phyloP scores from a whole-genome alignment of 108 stramenopile genomes.

The Skeletonema costatum region DNA sequence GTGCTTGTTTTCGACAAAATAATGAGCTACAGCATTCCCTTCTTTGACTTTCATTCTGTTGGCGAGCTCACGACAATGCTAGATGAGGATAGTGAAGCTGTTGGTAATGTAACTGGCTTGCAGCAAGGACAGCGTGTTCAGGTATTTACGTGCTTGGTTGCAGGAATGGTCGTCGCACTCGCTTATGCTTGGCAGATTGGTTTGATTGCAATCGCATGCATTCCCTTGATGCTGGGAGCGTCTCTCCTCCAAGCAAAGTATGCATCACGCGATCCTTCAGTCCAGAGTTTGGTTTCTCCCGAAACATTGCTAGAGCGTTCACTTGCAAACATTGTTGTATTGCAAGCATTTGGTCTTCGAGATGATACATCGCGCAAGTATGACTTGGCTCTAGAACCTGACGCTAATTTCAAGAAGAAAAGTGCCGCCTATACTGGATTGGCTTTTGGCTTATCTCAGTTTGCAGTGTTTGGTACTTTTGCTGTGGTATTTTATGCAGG shows the following conservation, averaged over 20 bases:
- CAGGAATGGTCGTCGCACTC: constrained; percentile 32
- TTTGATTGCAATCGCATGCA: constrained; percentile 39
- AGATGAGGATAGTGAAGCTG: constrained; percentile 30
- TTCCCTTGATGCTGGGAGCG: constrained; percentile 35
- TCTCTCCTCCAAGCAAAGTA: constrained; percentile 18
- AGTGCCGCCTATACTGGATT: constrained; percentile 37
- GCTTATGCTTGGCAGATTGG: constrained; percentile 35
- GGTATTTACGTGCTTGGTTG: constrained; percentile 21
- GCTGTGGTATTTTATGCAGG: constrained; percentile 46
- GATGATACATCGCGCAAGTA: constrained; percentile 39
- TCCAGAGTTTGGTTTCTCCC: not conserved
- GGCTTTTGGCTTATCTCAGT: constrained; percentile 39
- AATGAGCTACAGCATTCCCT: constrained; percentile 32
- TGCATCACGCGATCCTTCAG: constrained; percentile 1
- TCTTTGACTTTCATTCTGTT: constrained; percentile 32
- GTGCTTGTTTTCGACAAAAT: constrained; percentile 35
- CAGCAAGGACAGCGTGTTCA: constrained; percentile 35
- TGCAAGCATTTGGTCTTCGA: constrained; percentile 54
- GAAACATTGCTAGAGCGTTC: constrained; percentile 32
- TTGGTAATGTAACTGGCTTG: constrained; percentile 32
- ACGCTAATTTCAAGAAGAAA: constrained; percentile 31
- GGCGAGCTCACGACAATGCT: constrained; percentile 42
- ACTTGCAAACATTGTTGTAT: constrained; percentile 33
- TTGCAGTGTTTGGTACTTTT: constrained; percentile 45
- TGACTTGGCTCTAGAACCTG: constrained; percentile 17